Base-by-base conservation (phyloP, 2,329 filamentous ascomycete species). In the Trichoderma cornu-damae region DNA sequence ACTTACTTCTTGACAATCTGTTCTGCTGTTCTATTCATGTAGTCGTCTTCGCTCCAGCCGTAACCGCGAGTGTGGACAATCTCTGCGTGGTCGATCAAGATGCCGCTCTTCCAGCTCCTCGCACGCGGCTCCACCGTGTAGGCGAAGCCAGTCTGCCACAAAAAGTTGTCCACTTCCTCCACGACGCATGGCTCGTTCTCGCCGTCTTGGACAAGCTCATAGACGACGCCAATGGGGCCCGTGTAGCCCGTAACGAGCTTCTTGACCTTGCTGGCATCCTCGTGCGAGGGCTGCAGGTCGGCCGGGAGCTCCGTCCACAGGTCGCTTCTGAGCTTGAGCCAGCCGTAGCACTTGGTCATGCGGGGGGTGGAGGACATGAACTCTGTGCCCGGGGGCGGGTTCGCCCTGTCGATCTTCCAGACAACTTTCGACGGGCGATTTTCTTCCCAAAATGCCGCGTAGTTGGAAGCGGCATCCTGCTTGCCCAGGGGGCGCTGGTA, bases 281-380 rank as follows among this genome's bases (percentile, higher is more conserved):
- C 12, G 35, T 40, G 16, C 14, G 34, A 35, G 18, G 58, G n/a
- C 11, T 42, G 37, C 34, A 44, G 9, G 26, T 8, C 20, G 11
- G 6, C 6, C 3, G 42, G 54, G 24, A 56, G 42, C 3, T 24
- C 37, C 1, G 9, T 14, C 16, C 18, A 53, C 12, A 46, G 4
- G 11, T 48, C 22, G 26, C 42, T 50, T 11, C 12, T 11, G 5
- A 60, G 43, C 32, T 58, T 52, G 7, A 60, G 26, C 58, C 58
- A 60, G 53, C 58, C 54, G 9, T 58, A 48, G 24, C 58, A 60
- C 35, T 43, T 22, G 1, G n/a, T 22, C 34, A 60, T 24, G 18
- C 14, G 53, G 4, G 58, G 54, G 4, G 53, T 11, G 9, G 47
- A 32, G 4, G 44, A 22, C n/a, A 57, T 50, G 4, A 43, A 8